phyloP scores from a whole-genome alignment of 1,284 basidiomycete genomes.

The Vanrija sp. region DNA sequence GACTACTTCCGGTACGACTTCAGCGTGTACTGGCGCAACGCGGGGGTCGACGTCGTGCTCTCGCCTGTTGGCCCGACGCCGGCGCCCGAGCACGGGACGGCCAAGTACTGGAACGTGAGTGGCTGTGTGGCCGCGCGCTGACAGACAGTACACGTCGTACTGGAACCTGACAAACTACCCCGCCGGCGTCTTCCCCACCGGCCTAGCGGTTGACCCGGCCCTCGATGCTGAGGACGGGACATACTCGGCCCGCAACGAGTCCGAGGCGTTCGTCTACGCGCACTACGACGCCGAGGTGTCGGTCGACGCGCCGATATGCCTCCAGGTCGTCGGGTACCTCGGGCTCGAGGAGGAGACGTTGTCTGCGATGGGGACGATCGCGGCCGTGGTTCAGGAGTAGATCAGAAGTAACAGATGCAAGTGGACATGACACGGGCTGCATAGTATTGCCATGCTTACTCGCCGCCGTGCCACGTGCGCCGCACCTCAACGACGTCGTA shows the following conservation, averaged over 20 bases:
- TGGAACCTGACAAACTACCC: conserved; percentile 70
- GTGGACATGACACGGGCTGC: too few species aligned
- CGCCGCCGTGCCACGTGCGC: too few species aligned
- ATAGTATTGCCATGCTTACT: too few species aligned
- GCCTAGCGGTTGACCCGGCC: conserved; percentile 54
- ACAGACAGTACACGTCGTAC: conserved; percentile 56
- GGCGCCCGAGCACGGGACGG: conserved; percentile 34
- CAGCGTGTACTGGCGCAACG: conserved; percentile 22
- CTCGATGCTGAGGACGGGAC: conserved; percentile 31
- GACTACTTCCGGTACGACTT: conserved; percentile 32
- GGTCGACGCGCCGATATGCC: conserved; percentile 6
- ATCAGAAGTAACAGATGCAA: too few species aligned
- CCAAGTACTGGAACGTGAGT: conserved; percentile 33
- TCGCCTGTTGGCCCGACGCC: conserved; percentile 38
- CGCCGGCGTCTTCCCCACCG: conserved; percentile 63
- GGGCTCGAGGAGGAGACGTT: conserved; percentile 14
- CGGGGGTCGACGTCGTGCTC: conserved; percentile 40
- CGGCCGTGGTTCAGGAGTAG: background rate
- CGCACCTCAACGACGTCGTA: too few species aligned
- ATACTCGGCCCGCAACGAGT: conserved; percentile 54
- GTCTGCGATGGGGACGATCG: conserved; percentile 1
- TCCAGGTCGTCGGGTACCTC: conserved; percentile 14
- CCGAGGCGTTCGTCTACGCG: conserved; percentile 28
- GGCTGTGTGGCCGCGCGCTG: background rate
- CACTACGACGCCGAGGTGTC: conserved; percentile 11